Conservation (phyloP, 2,329 filamentous ascomycete species). For the Neofusicoccum parvum region DNA sequence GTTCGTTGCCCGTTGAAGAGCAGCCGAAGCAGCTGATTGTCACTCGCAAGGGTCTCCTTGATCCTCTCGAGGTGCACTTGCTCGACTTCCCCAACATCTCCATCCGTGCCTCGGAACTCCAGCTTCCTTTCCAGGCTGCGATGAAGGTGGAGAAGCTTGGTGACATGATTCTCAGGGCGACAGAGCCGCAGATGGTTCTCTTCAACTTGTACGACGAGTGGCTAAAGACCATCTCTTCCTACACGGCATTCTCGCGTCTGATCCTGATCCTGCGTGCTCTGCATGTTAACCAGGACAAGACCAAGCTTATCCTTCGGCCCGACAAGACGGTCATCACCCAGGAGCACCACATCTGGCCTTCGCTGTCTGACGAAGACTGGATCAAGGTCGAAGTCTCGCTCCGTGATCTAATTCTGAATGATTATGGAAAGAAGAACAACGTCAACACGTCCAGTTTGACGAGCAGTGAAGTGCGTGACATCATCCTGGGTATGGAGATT, state of each 20-base stretch:
- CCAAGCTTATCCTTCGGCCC: slow-evolving; percentile 88
- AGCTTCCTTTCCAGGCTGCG: slow-evolving; percentile 96
- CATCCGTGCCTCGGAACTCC: slow-evolving; percentile 93
- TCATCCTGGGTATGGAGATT: slow-evolving; percentile 99
- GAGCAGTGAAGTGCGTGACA: slow-evolving; percentile 94
- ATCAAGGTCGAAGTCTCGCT: slow-evolving; percentile 98
- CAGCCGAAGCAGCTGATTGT: slow-evolving; percentile 99
- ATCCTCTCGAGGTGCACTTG: slow-evolving; percentile 94
- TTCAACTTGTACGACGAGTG: slow-evolving; percentile 99
- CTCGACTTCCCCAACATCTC: slow-evolving; percentile 99
- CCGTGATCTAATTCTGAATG: slow-evolving; percentile 92
- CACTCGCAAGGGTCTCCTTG: slow-evolving; percentile 92
- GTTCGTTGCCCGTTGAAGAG: slow-evolving; percentile 93
- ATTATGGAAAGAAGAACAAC: slow-evolving; percentile 99
- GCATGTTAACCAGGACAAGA: slow-evolving; percentile 98
- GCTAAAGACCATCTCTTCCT: slow-evolving; percentile 97
- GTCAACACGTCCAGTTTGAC: slow-evolving; percentile 98
- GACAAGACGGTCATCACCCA: slow-evolving; percentile 99
- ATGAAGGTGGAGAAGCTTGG: slow-evolving; percentile 99
- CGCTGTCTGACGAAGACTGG: slow-evolving; percentile 93
- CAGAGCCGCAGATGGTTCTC: slow-evolving; percentile 99
- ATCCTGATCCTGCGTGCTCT: slow-evolving; percentile 91
- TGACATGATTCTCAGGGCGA: slow-evolving; percentile 97
- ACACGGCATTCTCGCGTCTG: slow-evolving; percentile 95
- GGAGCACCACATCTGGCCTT: slow-evolving; percentile 98